phyloP scores from a whole-genome alignment of 495 filamentous ascomycete genomes.

The Podospora pseudopauciseta region DNA sequence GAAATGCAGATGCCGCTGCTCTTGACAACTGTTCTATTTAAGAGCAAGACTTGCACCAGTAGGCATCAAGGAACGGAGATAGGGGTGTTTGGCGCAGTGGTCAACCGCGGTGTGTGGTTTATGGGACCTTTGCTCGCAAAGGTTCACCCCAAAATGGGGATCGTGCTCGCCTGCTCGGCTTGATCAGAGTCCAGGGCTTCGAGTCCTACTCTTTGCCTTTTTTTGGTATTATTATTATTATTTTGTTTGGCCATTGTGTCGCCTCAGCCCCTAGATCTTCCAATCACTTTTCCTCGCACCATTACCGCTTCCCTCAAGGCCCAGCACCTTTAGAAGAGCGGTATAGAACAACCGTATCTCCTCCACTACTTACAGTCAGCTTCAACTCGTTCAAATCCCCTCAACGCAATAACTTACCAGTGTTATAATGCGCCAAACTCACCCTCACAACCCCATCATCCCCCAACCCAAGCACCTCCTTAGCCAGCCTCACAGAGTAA shows the following conservation, averaged over 20 bases:
- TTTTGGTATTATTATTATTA: background rate
- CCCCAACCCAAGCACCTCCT: conserved; percentile 56
- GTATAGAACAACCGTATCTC: conserved; percentile 49
- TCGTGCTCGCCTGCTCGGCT: background rate
- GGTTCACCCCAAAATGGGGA: background rate
- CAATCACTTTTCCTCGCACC: background rate
- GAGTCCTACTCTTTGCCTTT: background rate
- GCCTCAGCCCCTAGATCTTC: background rate
- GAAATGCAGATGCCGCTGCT: background rate
- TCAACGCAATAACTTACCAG: conserved; percentile 45
- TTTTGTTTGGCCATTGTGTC: background rate
- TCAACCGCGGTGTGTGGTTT: background rate
- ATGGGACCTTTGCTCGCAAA: background rate
- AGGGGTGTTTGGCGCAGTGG: background rate
- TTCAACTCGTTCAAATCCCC: background rate
- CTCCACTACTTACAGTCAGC: conserved; percentile 37
- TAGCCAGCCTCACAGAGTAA: conserved; percentile 59
- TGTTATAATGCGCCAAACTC: conserved; percentile 74
- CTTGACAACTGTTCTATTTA: background rate
- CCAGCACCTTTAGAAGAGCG: conserved; percentile 24
- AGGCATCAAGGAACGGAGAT: background rate
- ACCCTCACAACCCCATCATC: conserved; percentile 62
- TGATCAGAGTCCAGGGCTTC: background rate
- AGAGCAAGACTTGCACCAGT: background rate
- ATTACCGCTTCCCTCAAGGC: background rate